phyloP scores from a whole-genome alignment of 805 yeast species.

The Saccharomycopsis sp. region DNA sequence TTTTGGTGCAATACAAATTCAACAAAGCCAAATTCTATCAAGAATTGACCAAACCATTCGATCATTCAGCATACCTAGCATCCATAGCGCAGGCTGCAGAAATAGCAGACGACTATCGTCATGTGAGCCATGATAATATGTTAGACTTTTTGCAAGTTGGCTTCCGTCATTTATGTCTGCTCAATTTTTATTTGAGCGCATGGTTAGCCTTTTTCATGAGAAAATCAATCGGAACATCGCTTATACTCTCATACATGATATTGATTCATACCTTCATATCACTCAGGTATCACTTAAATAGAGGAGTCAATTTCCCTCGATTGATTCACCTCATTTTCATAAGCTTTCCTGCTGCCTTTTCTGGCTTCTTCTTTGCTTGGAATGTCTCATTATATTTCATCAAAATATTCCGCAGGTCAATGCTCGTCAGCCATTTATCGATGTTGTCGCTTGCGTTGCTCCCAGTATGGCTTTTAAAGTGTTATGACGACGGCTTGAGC shows the following conservation, averaged over 20 bases:
- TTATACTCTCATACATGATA: neutral
- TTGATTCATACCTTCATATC: neutral
- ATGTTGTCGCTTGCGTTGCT: neutral
- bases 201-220: neutral
- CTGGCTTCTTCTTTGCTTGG: neutral
- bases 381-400: neutral
- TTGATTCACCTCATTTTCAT: neutral
- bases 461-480: neutral
- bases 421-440: neutral
- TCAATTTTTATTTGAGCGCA: neutral
- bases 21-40: neutral
- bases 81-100: neutral
- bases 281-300: neutral
- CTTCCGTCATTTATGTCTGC: neutral
- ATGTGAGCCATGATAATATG: neutral
- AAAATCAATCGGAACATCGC: neutral
- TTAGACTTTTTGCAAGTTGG: neutral
- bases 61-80: neutral
- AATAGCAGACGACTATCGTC: neutral
- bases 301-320: neutral
- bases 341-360: neutral
- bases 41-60: neutral
- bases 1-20: neutral
- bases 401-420: neutral
- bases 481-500: neutral